Evolutionary conservation across 371 early-diverging fungal species (phyloP).

Genomic region (Sporodiniella umbellata): DNA sequence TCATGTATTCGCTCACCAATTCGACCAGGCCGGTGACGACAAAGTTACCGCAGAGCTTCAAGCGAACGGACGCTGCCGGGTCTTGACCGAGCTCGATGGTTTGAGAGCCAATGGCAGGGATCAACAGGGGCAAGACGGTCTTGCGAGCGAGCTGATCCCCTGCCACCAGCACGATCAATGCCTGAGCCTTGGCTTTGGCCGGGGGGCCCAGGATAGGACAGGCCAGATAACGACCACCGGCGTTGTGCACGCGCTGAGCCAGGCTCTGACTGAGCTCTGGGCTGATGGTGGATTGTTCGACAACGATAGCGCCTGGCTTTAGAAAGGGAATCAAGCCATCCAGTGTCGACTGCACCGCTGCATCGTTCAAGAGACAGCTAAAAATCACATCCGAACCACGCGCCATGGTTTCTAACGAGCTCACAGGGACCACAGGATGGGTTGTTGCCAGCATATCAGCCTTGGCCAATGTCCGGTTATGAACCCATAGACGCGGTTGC

Average conservation of each 20-base stretch:
- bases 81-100: constrained; percentile 49
- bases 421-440: constrained; percentile 22
- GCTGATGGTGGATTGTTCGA: constrained; percentile 43
- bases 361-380: constrained; percentile 48
- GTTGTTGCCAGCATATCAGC: constrained; percentile 23
- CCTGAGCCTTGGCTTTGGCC: constrained; percentile 23
- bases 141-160: constrained; percentile 18
- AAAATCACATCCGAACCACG: constrained; percentile 44
- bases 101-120: constrained; percentile 35
- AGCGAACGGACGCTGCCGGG: constrained; percentile 37
- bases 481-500: constrained; percentile 36
- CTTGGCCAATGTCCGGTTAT: constrained; percentile 51
- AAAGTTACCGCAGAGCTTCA: constrained; percentile 72
- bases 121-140: constrained; percentile 23
- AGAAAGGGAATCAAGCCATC: constrained; percentile 20
- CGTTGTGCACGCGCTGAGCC: constrained; percentile 3
- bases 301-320: constrained; percentile 28
- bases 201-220: constrained; percentile 48
- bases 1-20: constrained; percentile 65
- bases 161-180: constrained; percentile 28
- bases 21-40: constrained; percentile 57
- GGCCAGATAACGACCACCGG: constrained; percentile 23
- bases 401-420: constrained; percentile 28
- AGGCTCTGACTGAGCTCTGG: constrained; percentile 19
- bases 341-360: constrained; percentile 32